Conservation (phyloP, 2,329 filamentous ascomycete species). For the Fusarium floridanum region DNA sequence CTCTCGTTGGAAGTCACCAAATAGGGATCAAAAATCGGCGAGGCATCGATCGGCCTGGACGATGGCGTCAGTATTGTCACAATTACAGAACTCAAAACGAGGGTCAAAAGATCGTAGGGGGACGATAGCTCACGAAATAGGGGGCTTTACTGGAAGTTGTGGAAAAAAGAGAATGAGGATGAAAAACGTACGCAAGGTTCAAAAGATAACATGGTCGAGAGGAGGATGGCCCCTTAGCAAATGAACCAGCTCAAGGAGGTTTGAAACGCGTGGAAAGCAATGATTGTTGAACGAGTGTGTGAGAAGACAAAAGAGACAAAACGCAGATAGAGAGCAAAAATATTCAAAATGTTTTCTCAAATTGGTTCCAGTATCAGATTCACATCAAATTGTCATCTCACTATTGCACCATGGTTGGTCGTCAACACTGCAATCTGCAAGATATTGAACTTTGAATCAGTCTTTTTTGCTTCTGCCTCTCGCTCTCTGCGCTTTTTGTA, state of each 20-base stretch:
- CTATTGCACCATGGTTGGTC: background rate
- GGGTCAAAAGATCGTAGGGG: background rate
- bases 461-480: slow-evolving; percentile 24
- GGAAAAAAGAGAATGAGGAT: background rate
- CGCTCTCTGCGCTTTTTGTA: slow-evolving; percentile 17
- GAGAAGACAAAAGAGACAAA: background rate
- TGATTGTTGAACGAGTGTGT: background rate
- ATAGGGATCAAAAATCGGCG: background rate
- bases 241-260: background rate
- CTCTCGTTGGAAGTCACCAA: background rate
- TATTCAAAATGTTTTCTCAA: background rate
- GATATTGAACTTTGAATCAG: slow-evolving; percentile 11
- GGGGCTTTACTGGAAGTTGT: background rate
- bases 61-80: background rate
- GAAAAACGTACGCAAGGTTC: background rate
- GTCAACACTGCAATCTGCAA: background rate
- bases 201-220: background rate
- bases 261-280: background rate
- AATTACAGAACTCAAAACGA: background rate
- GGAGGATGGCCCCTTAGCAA: background rate
- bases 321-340: background rate
- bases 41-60: background rate
- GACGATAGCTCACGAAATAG: background rate
- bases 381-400: background rate
- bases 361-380: background rate